Evolutionary conservation across 768 basidiomycete genomes (phyloP), one percentile per base, ranked within the genome.

Genomic region (Asterophora parasitica): DNA sequence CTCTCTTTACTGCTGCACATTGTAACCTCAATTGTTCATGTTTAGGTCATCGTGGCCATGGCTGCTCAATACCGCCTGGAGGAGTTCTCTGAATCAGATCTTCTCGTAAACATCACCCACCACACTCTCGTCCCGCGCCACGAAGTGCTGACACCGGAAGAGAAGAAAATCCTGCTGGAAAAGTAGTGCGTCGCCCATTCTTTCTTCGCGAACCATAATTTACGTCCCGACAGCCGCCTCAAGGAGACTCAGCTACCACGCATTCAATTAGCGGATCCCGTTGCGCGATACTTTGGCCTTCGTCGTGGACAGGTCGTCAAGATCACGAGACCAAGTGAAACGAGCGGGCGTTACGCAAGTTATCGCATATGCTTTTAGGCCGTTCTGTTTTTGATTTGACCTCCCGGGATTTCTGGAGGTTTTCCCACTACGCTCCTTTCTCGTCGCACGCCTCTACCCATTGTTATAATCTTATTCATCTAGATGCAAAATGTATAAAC

Each of bases 201-300:
- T 38, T 49, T 34, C 23, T 13, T 38, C 32, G 44, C 20, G 47
- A 34, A 19, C 44, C 51, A 52, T 43, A 44, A 52, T 40, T 54
- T 52, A 53, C 57, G 49, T 53, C 19, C 46, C 34, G 50, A 44
- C 58, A 99, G 95, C 70, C 95, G 96, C 53, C 71, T 99, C 49
- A 95, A 95, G 67, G 96, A 98, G 63, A 97, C 95, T 1, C 96
- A 99, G 61, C 76, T 99, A 47, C 96, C 96, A 40, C 89, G 96
- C 17, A 98, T 99, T 54, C 94, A 97, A 69, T 68, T 96, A 35
- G 83, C 86, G 20, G 96, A 99, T 66, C 96, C 96, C 8, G 95
- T 99, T n/a, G 92, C 96, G 34, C 82, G 94, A 50, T 98, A 99
- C 67, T 99, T 97, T 71, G 96, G 96, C 43, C 80, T 99, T 48